Conservation (phyloP, 108 stramenopile species). For the Nitzschia sp. region DNA sequence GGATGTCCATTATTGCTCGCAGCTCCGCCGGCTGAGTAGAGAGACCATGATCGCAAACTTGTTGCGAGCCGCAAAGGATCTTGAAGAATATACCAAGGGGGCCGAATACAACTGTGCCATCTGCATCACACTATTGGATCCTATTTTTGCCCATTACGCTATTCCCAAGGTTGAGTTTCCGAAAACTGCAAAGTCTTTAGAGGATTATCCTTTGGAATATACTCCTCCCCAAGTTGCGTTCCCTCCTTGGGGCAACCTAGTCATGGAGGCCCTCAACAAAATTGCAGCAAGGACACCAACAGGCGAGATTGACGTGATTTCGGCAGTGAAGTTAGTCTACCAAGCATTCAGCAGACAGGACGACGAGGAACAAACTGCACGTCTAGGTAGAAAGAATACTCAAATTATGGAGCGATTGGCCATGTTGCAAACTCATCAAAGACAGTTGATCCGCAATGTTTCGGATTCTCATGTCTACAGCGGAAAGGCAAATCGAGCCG, state of each 20-base stretch:
- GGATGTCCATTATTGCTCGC: slow-evolving; percentile 83
- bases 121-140: slow-evolving; percentile 64
- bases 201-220: slow-evolving; percentile 81
- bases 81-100: slow-evolving; percentile 82
- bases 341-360: slow-evolving; percentile 76
- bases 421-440: slow-evolving; percentile 80
- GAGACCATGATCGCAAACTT: slow-evolving; percentile 81
- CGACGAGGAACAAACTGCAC: slow-evolving; percentile 80
- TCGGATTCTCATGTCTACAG: slow-evolving; percentile 52
- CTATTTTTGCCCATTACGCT: slow-evolving; percentile 63
- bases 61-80: slow-evolving; percentile 71
- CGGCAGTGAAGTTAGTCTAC: slow-evolving; percentile 56
- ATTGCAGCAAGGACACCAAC: slow-evolving; percentile 39
- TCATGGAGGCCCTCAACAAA: slow-evolving; percentile 68
- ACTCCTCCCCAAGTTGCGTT: slow-evolving; percentile 66
- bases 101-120: slow-evolving; percentile 80
- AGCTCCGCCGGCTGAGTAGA: slow-evolving; percentile 70
- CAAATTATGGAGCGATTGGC: slow-evolving; percentile 89
- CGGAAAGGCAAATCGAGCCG: slow-evolving; percentile 48
- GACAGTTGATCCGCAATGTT: slow-evolving; percentile 54
- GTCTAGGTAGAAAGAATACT: slow-evolving; percentile 82
- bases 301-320: slow-evolving; percentile 32
- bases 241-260: slow-evolving; percentile 82
- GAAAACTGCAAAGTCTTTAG: slow-evolving; percentile 53
- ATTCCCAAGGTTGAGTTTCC: slow-evolving; percentile 60